Evolutionary conservation across 2,329 filamentous ascomycete genomes (phyloP).

Genomic region (Aspergillus neotritici): DNA sequence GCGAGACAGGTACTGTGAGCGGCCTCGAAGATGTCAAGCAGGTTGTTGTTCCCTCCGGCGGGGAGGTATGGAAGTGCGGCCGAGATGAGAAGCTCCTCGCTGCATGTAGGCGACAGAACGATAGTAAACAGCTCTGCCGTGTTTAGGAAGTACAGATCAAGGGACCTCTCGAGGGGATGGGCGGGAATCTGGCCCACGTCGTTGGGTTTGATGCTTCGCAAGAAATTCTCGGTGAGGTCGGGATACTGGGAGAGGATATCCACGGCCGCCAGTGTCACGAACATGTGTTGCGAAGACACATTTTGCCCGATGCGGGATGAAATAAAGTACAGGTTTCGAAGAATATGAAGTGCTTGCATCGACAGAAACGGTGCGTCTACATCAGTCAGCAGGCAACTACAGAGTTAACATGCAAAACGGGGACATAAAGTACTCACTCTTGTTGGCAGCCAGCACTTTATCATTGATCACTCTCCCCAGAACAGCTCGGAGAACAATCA

Average conservation of each 20-base stretch:
- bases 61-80: conserved; percentile 70
- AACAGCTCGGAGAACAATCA: conserved; percentile 69
- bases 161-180: conserved; percentile 62
- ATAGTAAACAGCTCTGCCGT: conserved; percentile 77
- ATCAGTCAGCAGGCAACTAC: neutral
- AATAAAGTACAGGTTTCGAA: conserved; percentile 77
- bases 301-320: conserved; percentile 66
- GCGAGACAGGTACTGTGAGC: conserved; percentile 78
- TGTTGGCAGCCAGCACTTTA: conserved; percentile 47
- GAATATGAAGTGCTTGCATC: conserved; percentile 63
- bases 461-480: conserved; percentile 61
- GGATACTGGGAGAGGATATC: conserved; percentile 73
- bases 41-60: conserved; percentile 50
- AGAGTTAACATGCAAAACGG: too few species aligned
- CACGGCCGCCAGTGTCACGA: conserved; percentile 74
- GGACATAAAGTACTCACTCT: conserved; percentile 35
- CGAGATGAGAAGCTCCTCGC: conserved; percentile 67
- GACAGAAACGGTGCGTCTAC: conserved; percentile 60
- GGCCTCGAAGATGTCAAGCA: conserved; percentile 75
- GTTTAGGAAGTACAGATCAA: conserved; percentile 88
- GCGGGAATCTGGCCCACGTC: conserved; percentile 53
- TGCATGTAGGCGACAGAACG: conserved; percentile 58
- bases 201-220: conserved; percentile 57
- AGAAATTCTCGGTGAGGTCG: conserved; percentile 58
- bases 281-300: conserved; percentile 76